A percentile compares a stretch with the other conserved stretches of the same genome.
These are phyloP conservation scores for Aspergillus niger DNA, from an alignment of 2,329 filamentous ascomycete genomes.

Conservation along the genomic window DNA sequence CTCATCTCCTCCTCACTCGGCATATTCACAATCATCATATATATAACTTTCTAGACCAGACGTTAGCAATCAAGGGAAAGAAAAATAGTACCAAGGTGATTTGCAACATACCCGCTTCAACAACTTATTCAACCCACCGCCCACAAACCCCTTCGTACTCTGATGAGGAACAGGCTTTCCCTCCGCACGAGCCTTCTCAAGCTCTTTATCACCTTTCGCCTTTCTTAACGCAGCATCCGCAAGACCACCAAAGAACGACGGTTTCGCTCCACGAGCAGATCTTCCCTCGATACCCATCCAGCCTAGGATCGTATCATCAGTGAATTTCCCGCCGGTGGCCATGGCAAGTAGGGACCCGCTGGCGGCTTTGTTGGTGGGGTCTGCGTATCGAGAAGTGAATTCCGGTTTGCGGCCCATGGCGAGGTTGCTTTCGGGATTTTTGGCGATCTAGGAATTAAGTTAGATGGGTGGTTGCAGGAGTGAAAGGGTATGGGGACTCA, in stretches of 20 bases:
- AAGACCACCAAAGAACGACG: neutral
- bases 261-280: neutral
- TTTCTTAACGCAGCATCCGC: no score
- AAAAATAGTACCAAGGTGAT: neutral
- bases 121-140: conserved; percentile 25
- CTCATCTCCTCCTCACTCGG: conserved; percentile 48
- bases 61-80: neutral
- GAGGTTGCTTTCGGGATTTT: conserved; percentile 47
- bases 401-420: conserved; percentile 33
- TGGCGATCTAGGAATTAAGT: conserved; percentile 22
- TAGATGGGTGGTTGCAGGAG: neutral
- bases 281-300: conserved; percentile 4
- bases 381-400: conserved; percentile 53
- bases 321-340: conserved; percentile 49
- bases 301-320: conserved; percentile 18
- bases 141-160: neutral
- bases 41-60: conserved; percentile 49
- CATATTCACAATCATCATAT: conserved; percentile 56
- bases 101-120: conserved; percentile 30
- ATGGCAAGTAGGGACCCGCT: conserved; percentile 52
- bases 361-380: conserved; percentile 55
- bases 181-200: no score
- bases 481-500: conserved; percentile 22
- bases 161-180: no score
- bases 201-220: no score